Evolutionary conservation across 2,329 filamentous ascomycete genomes (phyloP), one percentile per base, ranked within the genome.

Genomic region (Fusarium annulatum): DNA sequence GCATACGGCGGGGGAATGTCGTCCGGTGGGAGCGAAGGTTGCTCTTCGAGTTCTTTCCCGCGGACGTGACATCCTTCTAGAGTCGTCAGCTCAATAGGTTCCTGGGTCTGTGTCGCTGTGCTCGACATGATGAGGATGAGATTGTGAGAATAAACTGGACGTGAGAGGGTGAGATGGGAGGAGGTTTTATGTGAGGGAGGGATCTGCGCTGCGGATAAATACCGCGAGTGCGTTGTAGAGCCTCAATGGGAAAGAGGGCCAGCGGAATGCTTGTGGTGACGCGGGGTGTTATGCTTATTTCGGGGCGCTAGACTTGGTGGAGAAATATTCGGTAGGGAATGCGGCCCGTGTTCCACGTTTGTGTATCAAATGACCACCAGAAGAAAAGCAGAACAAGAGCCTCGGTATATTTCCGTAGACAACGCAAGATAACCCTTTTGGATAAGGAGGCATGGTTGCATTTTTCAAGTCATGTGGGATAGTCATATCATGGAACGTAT

Each of bases 1-100:
- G 80, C 80, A 67, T 81, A 62, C 3, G 71, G 63, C 18, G 81
- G 80, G 12, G 78, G 70, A 4, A 62, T 58, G 46, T 76, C 67
- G 1, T 77, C 67, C 2, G 57, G 36, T 4, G 33, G 34, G 6
- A 38, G 7, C 5, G 30, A 36, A 8, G 41, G 61, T 7, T 61
- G 60, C 7, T 70, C 61, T 7, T 73, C 72, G 9, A 43, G 38
- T 10, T 64, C 60, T 21, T 75, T 75, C 7, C 42, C 46, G 5
- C 28, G 38, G 6, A 62, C 16, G 9, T 51, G 26, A 18, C 60
- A 59, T n/a, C 57, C 46, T 3, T 72, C 45, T 0, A 75, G 23
- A 6, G 56, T 60, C 7, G 36, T 57, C 4, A 74, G 72, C 61
- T 74, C 72, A 30, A 74, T 61, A 0, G 64, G 38, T 36, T 75